Evolutionary conservation across 2,329 filamentous ascomycete genomes (phyloP).

Genomic region (Pseudocercospora pini-densiflorae): DNA sequence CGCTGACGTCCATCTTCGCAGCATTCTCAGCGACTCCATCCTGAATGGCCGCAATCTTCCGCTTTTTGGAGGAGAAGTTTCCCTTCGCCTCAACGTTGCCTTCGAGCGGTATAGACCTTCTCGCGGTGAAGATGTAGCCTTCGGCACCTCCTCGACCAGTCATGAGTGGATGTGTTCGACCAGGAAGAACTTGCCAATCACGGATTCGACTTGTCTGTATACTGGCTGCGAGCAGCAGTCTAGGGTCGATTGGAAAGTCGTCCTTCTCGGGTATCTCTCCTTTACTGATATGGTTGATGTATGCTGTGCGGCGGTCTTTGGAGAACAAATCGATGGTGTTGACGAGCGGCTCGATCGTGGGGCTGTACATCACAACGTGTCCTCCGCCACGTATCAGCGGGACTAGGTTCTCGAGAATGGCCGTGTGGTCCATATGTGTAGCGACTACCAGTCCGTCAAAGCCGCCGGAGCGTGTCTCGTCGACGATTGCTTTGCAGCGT

Average conservation of each 20-base stretch:
- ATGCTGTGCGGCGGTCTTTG: slow-evolving; percentile 77
- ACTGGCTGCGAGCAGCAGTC: slow-evolving; percentile 75
- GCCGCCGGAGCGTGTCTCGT: slow-evolving; percentile 72
- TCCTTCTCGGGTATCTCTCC: slow-evolving; percentile 48
- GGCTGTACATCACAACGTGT: slow-evolving; percentile 83
- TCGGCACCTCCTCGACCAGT: slow-evolving; percentile 84
- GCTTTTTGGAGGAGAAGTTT: slow-evolving; percentile 64
- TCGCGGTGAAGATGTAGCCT: slow-evolving; percentile 86
- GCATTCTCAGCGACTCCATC: background rate
- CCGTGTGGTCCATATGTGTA: slow-evolving; percentile 78
- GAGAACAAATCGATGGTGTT: slow-evolving; percentile 83
- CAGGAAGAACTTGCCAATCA: slow-evolving; percentile 89
- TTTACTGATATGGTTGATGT: slow-evolving; percentile 54
- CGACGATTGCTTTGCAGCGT: slow-evolving; percentile 71
- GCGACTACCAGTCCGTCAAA: slow-evolving; percentile 86
- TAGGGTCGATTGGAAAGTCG: slow-evolving; percentile 88
- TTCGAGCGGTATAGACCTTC: slow-evolving; percentile 77
- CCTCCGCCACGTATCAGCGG: slow-evolving; percentile 84
- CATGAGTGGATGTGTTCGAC: slow-evolving; percentile 93
- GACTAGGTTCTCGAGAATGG: slow-evolving; percentile 73
- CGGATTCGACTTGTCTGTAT: slow-evolving; percentile 81
- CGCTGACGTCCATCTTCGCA: background rate
- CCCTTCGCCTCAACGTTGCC: slow-evolving; percentile 83
- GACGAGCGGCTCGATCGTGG: slow-evolving; percentile 77
- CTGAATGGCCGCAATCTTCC: slow-evolving; percentile 54